phyloP scores from a whole-genome alignment of 805 yeast species.

The Spencermartinsiella europaea region DNA sequence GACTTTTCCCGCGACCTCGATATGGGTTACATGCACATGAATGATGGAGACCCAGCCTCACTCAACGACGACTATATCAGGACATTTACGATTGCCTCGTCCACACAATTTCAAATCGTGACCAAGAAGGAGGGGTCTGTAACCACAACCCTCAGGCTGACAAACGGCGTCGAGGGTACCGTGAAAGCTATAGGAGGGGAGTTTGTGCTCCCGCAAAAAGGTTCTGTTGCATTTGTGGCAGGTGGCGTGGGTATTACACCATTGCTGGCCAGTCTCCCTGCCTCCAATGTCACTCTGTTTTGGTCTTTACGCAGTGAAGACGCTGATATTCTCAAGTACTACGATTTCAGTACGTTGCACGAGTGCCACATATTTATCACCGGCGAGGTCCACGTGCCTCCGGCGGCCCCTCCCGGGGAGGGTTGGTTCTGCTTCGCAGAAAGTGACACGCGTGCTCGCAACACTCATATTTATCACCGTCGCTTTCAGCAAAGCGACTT shows the following conservation, averaged over 20 bases:
- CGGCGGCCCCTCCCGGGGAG: too few relatives aligned
- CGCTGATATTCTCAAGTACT: background rate
- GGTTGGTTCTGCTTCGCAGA: background rate
- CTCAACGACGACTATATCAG: background rate
- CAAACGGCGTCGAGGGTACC: background rate
- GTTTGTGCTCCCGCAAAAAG: background rate
- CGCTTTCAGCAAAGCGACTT: background rate
- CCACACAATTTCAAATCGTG: background rate
- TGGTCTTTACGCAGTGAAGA: background rate
- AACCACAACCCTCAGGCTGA: background rate
- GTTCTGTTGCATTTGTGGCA: background rate
- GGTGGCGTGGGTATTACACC: background rate
- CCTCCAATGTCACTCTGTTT: background rate
- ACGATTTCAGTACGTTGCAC: background rate
- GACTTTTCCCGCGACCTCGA: background rate
- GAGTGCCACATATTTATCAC: background rate
- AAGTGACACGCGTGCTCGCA: background rate
- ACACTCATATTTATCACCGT: background rate
- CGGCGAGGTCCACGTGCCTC: too few relatives aligned
- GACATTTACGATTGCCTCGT: background rate
- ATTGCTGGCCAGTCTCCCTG: background rate
- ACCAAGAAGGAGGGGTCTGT: background rate
- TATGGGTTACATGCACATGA: background rate
- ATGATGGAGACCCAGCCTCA: background rate
- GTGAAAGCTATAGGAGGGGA: background rate